These are phyloP conservation scores for Tricholomella constricta DNA, from an alignment of 768 basidiomycete species.

Conservation along the genomic window DNA sequence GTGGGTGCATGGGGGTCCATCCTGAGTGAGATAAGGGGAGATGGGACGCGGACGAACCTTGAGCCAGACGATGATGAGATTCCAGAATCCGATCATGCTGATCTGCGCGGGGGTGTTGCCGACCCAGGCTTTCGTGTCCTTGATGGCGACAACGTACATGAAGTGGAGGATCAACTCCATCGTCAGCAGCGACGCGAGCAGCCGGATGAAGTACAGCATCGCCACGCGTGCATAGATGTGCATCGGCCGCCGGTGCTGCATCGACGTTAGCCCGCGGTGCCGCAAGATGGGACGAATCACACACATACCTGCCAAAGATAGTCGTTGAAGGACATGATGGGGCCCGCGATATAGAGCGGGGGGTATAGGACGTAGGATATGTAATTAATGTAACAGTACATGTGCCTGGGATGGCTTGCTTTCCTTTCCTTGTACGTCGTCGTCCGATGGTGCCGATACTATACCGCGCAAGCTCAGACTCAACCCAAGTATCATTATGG, in stretches of 20 bases:
- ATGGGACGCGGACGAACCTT: slow-evolving; percentile 65
- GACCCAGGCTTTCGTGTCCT: slow-evolving; percentile 81
- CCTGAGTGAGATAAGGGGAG: no score
- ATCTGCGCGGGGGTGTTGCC: slow-evolving; percentile 80
- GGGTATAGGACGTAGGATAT: slow-evolving; percentile 88
- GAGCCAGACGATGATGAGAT: slow-evolving; percentile 92
- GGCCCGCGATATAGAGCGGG: slow-evolving; percentile 94
- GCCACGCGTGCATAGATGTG: slow-evolving; percentile 41
- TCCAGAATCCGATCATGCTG: slow-evolving; percentile 96
- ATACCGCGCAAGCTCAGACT: neutral
- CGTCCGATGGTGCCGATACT: slow-evolving; percentile 17
- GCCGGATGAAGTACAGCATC: slow-evolving; percentile 67
- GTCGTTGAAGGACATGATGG: slow-evolving; percentile 95
- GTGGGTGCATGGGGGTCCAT: neutral
- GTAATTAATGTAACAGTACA: slow-evolving; percentile 75
- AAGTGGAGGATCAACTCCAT: slow-evolving; percentile 93
- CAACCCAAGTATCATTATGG: neutral
- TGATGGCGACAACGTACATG: slow-evolving; percentile 97
- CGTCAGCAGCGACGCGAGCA: slow-evolving; percentile 67
- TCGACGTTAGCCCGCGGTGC: neutral
- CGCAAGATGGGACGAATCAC: neutral
- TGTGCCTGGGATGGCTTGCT: slow-evolving; percentile 50
- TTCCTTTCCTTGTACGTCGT: slow-evolving; percentile 65
- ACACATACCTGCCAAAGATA: slow-evolving; percentile 80
- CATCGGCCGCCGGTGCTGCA: slow-evolving; percentile 63